These are phyloP conservation scores for Bertia moriformis DNA, from an alignment of 2,329 filamentous ascomycete genomes.

Conservation along the genomic window DNA sequence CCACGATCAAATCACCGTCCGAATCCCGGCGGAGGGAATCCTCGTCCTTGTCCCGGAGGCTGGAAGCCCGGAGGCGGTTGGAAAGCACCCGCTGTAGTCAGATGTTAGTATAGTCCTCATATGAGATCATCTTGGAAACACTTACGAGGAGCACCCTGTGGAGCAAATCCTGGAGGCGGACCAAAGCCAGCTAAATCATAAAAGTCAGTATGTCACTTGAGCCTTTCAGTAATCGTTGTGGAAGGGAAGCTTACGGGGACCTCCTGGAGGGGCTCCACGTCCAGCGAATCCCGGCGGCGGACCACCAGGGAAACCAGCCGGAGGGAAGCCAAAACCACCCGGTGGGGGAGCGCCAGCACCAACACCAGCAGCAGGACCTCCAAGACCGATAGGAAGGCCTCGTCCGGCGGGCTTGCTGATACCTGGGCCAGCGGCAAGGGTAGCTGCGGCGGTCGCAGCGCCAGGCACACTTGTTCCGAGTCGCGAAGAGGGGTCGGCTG, in stretches of 20 bases:
- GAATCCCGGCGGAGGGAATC: not conserved
- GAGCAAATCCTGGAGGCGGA: not conserved
- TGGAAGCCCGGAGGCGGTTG: not conserved
- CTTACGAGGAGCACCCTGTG: not conserved
- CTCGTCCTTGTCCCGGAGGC: not conserved
- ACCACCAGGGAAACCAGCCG: constrained; percentile 36
- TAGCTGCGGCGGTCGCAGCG: constrained; percentile 35
- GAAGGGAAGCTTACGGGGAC: not conserved
- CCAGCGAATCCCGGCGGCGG: constrained; percentile 33
- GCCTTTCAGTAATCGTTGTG: not conserved
- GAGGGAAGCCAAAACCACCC: constrained; percentile 38
- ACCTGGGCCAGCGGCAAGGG: constrained; percentile 69
- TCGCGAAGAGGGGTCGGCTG: constrained; percentile 79
- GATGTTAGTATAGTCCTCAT: no score
- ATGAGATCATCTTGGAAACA: no score
- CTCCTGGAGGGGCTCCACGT: constrained; percentile 15
- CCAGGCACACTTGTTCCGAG: constrained; percentile 64
- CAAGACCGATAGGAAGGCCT: constrained; percentile 7
- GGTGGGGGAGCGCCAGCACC: constrained; percentile 55
- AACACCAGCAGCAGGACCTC: constrained; percentile 75
- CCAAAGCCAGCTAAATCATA: not conserved
- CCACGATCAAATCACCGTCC: not conserved
- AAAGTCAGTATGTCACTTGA: not conserved
- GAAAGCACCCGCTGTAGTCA: not conserved
- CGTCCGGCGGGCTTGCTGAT: constrained; percentile 83